phyloP scores from a whole-genome alignment of 495 filamentous ascomycete species.

The Penicillium cosmopolitanum region DNA sequence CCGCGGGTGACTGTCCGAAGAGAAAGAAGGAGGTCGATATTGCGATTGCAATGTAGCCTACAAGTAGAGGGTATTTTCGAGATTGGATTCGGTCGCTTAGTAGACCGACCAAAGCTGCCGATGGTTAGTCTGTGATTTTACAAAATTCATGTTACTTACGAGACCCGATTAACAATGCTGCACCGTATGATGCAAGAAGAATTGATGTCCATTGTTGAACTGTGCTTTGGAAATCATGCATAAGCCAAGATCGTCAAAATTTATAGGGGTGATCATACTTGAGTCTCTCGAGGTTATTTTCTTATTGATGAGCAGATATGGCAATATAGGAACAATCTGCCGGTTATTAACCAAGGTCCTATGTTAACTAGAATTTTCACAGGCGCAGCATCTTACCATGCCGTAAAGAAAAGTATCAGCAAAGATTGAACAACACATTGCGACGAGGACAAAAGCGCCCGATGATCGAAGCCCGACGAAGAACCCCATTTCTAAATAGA shows the following conservation, averaged over 20 bases:
- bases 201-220: constrained; percentile 14
- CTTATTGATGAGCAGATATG: constrained; percentile 1
- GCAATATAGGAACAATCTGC: constrained; percentile 14
- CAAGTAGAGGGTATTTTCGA: constrained; percentile 6
- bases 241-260: background rate
- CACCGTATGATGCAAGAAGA: constrained; percentile 8
- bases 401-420: constrained; percentile 16
- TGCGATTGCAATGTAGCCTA: constrained; percentile 11
- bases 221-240: background rate
- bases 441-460: constrained; percentile 3
- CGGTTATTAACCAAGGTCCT: background rate
- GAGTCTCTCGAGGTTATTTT: background rate
- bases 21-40: constrained; percentile 6
- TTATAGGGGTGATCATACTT: background rate
- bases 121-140: background rate
- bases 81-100: constrained; percentile 12
- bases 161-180: constrained; percentile 9
- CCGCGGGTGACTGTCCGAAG: background rate
- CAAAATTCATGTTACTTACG: background rate
- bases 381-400: constrained; percentile 5
- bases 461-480: constrained; percentile 1
- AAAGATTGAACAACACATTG: constrained; percentile 12
- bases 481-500: background rate
- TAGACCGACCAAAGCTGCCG: constrained; percentile 6
- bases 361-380: background rate